Evolutionary conservation across 1,284 basidiomycete species (phyloP), one percentile per base, ranked within the genome.

Genomic region (Trichosporon asahii): DNA sequence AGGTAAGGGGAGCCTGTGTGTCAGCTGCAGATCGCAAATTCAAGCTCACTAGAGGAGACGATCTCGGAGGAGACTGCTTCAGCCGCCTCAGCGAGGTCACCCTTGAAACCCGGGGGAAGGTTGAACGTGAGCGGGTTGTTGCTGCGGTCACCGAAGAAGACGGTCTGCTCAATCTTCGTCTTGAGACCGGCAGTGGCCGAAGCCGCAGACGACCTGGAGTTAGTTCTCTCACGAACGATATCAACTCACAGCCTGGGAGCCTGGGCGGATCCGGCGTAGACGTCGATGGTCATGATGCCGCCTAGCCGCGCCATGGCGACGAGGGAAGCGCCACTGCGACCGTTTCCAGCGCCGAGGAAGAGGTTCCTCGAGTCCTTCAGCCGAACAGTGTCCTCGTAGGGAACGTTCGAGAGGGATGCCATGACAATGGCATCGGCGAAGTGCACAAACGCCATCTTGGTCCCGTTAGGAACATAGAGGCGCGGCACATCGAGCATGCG

Each of bases 1-100:
- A 95, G 88, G 67, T 95, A 87, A 68, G 90, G 87, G 0, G 88
- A 85, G 77, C 90, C 94, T 94, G 67, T 33, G 23, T 14, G 55
- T 64, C 65, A 61, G 66, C 46, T 53, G n/a, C 11, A 14, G 15
- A 12, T n/a, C 37, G 37, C 31, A 8, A 25, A 27, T 0, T 25
- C 11, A 14, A 25, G 68, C 80, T 74, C 65, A 82, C 84, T 77
- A 3, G 82, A 84, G 15, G 82, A 72, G 3, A 86, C 72, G 33
- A 86, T 82, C 60, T 85, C 84, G 15, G 77, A 72, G 46, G 86
- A 87, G 2, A 87, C 84, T 1, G 79, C 77, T 69, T 85, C 83
- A 5, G 83, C 80, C 0, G 85, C 86, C 5, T 77, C 79, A n/a
- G 84, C 82, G n/a, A 87, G 78, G 70, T 86, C 84, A 5, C 86